Conservation (phyloP, 495 filamentous ascomycete genomes). For the Penicillium goetzii region DNA sequence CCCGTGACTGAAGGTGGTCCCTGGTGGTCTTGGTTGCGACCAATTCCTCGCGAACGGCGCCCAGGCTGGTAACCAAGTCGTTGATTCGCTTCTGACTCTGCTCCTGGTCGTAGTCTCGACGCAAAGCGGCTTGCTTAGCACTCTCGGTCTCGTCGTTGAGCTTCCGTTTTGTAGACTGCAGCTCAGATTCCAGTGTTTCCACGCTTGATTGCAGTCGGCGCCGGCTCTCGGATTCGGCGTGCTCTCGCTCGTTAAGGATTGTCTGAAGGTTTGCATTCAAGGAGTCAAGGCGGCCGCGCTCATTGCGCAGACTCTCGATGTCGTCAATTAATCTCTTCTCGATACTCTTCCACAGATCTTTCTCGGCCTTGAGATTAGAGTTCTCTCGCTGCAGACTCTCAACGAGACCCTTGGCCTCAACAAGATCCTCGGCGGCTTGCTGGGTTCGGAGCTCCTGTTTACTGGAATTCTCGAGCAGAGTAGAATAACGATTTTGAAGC, state of each 20-base stretch:
- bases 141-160: conserved; percentile 84
- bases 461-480: conserved; percentile 76
- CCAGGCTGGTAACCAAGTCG: conserved; percentile 78
- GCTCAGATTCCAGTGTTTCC: conserved; percentile 76
- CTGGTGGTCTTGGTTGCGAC: conserved; percentile 79
- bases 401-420: conserved; percentile 77
- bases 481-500: conserved; percentile 76
- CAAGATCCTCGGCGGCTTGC: conserved; percentile 88
- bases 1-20: conserved; percentile 83
- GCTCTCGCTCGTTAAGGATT: conserved; percentile 86
- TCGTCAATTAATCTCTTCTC: conserved; percentile 85
- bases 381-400: conserved; percentile 91
- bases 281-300: conserved; percentile 77
- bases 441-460: conserved; percentile 89
- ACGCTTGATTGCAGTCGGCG: conserved; percentile 75
- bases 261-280: conserved; percentile 80
- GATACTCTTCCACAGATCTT: conserved; percentile 87
- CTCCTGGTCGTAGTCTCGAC: conserved; percentile 85
- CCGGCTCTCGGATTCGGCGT: conserved; percentile 77
- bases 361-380: conserved; percentile 91
- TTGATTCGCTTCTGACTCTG: conserved; percentile 88
- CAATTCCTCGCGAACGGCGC: conserved; percentile 79
- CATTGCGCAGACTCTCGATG: conserved; percentile 80
- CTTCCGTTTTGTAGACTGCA: conserved; percentile 78
- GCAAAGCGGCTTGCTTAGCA: conserved; percentile 71